A percentile compares a stretch with the other conserved stretches of the same genome.
These are phyloP conservation scores for Tuber brumale DNA, from an alignment of 495 filamentous ascomycete genomes.

Conservation along the genomic window DNA sequence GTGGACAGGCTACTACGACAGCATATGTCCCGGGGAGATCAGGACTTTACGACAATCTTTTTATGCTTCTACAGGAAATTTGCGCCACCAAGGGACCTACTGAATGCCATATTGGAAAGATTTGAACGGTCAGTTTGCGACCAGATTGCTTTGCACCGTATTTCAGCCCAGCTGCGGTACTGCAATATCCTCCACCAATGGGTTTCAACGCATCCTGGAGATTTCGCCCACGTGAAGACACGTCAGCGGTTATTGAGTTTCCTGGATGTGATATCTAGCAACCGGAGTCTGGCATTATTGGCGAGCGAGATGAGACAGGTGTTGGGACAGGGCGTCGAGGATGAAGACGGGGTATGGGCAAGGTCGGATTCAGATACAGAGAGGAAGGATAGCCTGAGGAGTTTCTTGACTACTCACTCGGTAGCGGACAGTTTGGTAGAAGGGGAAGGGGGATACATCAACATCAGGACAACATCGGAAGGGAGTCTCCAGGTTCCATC, in stretches of 20 bases:
- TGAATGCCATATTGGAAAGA: constrained; percentile 64
- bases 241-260: constrained; percentile 64
- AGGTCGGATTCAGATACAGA: constrained; percentile 57
- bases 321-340: constrained; percentile 60
- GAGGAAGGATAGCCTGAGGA: constrained; percentile 41
- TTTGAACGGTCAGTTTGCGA: constrained; percentile 63
- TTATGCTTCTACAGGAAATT: constrained; percentile 95
- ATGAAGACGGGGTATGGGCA: constrained; percentile 76
- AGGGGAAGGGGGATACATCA: constrained; percentile 26
- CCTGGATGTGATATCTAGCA: constrained; percentile 58
- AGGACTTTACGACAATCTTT: constrained; percentile 78
- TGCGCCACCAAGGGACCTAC: constrained; percentile 66
- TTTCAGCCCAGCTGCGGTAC: constrained; percentile 71
- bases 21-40: constrained; percentile 75
- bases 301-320: constrained; percentile 73
- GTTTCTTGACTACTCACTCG: constrained; percentile 46
- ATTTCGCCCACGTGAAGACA: constrained; percentile 78
- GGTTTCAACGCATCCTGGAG: constrained; percentile 83
- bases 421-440: constrained; percentile 42
- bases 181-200: constrained; percentile 80
- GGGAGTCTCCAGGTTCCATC: constrained; percentile 16
- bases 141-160: constrained; percentile 60
- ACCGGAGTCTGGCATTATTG: constrained; percentile 70
- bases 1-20: constrained; percentile 76
- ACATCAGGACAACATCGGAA: constrained; percentile 32